Conservation (phyloP, 495 filamentous ascomycete species). For the Oidiodendron maius region DNA sequence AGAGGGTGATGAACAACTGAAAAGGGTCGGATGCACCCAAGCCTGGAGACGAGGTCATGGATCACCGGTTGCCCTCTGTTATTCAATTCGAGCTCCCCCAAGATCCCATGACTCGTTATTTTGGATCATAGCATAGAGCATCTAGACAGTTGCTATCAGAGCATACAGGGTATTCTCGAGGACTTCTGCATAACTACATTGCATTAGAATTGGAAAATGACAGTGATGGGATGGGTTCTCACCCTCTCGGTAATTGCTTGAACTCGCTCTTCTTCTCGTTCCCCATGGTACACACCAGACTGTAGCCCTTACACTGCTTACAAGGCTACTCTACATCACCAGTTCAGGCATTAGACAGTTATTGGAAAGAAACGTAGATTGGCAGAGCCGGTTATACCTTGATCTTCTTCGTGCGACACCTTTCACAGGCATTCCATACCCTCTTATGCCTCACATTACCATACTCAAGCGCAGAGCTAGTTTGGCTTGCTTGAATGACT, state of each 20-base stretch:
- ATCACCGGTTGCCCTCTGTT: constrained; percentile 50
- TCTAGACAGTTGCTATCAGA: constrained; percentile 51
- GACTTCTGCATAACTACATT: constrained; percentile 47
- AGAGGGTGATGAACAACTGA: constrained; percentile 50
- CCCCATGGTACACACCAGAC: constrained; percentile 49
- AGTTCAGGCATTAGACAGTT: constrained; percentile 42
- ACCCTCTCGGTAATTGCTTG: constrained; percentile 50
- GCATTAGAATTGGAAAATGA: constrained; percentile 12
- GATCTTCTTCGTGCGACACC: constrained; percentile 67
- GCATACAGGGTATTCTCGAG: constrained; percentile 52
- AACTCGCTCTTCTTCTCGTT: constrained; percentile 53
- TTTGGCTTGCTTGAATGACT: constrained; percentile 18
- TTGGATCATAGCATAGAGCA: constrained; percentile 52
- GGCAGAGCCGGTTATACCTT: constrained; percentile 42
- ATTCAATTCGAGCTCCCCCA: constrained; percentile 49
- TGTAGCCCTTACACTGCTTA: constrained; percentile 59
- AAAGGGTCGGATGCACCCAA: constrained; percentile 50
- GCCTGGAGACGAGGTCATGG: constrained; percentile 50
- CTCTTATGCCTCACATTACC: constrained; percentile 46
- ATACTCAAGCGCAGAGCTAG: constrained; percentile 30
- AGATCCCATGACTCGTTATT: constrained; percentile 45
- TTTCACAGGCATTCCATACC: constrained; percentile 66
- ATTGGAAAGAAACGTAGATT: not conserved
- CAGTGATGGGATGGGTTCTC: constrained; percentile 8
- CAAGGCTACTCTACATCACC: constrained; percentile 62